Evolutionary conservation across 2,329 filamentous ascomycete genomes (phyloP).

Genomic region (Calonectria honghensis): DNA sequence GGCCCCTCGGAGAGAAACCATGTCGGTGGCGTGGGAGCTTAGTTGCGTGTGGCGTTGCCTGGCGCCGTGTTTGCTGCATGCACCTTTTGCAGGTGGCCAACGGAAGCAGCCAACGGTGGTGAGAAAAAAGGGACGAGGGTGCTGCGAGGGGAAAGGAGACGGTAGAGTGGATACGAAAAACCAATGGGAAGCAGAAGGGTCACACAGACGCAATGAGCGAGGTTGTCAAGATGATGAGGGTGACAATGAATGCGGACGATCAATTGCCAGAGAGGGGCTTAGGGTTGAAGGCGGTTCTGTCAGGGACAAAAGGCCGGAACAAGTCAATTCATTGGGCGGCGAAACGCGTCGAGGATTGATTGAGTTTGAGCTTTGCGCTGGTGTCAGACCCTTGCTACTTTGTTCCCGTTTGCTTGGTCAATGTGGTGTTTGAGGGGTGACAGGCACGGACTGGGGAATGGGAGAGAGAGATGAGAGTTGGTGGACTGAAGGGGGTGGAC

Average conservation of each 20-base stretch:
- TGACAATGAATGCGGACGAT: conserved; percentile 23
- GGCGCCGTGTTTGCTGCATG: conserved; percentile 33
- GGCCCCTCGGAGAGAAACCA: conserved; percentile 28
- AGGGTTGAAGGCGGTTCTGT: conserved; percentile 31
- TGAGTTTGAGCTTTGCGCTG: conserved; percentile 33
- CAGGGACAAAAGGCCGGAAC: conserved; percentile 18
- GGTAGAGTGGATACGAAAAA: conserved; percentile 14
- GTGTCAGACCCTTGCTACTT: conserved; percentile 34
- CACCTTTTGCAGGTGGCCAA: conserved; percentile 25
- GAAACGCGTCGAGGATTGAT: conserved; percentile 31
- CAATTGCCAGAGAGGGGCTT: conserved; percentile 15
- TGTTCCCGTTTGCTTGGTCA: conserved; percentile 8
- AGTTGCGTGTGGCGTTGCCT: conserved; percentile 34
- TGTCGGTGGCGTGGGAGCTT: conserved; percentile 32
- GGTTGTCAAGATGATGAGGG: conserved; percentile 23
- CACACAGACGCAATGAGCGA: conserved; percentile 1
- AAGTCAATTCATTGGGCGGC: conserved; percentile 32
- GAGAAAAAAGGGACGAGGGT: conserved; percentile 9
- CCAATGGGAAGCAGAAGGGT: conserved; percentile 8
- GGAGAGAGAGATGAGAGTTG: conserved; percentile 1
- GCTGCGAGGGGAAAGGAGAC: conserved; percentile 7
- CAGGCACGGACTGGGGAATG: conserved; percentile 1
- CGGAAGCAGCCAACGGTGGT: conserved; percentile 4
- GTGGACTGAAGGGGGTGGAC: neutral
- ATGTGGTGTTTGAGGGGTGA: conserved; percentile 21